These are phyloP conservation scores for Ophiostoma sp. DNA, from an alignment of 2,329 filamentous ascomycete genomes.

Conservation along the genomic window DNA sequence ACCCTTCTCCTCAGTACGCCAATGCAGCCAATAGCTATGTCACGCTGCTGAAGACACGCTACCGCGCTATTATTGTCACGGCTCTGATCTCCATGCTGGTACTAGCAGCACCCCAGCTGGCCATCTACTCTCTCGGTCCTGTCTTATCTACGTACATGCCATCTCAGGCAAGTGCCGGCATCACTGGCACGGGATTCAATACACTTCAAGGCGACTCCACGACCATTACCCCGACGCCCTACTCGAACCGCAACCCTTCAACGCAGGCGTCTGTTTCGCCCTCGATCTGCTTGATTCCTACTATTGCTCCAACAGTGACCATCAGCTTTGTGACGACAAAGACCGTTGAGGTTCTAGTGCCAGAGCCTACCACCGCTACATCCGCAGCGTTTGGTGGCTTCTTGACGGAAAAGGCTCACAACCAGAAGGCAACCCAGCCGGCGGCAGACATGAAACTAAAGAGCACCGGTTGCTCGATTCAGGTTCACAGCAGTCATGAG, in stretches of 20 bases:
- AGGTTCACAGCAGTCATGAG: slow-evolving; percentile 43
- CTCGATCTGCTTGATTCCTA: slow-evolving; percentile 18
- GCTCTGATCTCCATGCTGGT: background rate
- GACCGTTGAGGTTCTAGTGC: slow-evolving; percentile 31
- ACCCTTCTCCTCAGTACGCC: background rate
- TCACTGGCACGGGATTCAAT: background rate
- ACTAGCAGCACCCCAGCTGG: background rate
- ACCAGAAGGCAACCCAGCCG: slow-evolving; percentile 11
- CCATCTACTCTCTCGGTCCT: background rate
- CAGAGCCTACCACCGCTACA: slow-evolving; percentile 28
- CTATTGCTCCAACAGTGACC: slow-evolving; percentile 29
- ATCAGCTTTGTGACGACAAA: slow-evolving; percentile 37
- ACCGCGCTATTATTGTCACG: background rate
- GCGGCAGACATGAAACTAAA: slow-evolving; percentile 30
- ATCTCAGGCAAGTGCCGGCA: background rate
- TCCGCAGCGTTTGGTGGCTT: slow-evolving; percentile 37
- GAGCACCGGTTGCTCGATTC: slow-evolving; percentile 42
- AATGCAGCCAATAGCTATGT: background rate
- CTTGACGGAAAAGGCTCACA: slow-evolving; percentile 36
- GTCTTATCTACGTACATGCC: slow-evolving; percentile 1
- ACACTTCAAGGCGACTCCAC: background rate
- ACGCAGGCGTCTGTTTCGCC: background rate
- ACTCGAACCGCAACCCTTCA: background rate
- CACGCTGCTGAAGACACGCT: background rate
- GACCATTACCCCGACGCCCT: background rate